Conservation (phyloP, 768 basidiomycete genomes). For the Polyporus arcularius region DNA sequence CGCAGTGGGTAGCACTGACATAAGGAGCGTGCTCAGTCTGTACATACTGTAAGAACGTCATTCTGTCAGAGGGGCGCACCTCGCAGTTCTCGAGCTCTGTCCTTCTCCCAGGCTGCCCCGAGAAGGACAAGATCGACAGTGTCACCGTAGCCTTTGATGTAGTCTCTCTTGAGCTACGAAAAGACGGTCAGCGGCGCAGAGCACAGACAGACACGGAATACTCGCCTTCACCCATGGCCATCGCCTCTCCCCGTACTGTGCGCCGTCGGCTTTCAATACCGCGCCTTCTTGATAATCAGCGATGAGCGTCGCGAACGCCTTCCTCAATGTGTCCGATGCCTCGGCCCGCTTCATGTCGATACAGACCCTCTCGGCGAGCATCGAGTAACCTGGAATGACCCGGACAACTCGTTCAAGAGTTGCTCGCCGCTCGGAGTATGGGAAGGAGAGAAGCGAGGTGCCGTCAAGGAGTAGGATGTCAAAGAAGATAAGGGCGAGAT, state of each 20-base stretch:
- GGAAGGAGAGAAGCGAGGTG: constrained; percentile 50
- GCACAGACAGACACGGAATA: neutral
- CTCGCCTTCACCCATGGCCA: constrained; percentile 81
- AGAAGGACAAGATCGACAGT: constrained; percentile 76
- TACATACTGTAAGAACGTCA: too few relatives aligned
- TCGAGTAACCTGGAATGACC: constrained; percentile 57
- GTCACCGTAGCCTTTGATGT: constrained; percentile 84
- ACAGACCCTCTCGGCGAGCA: constrained; percentile 59
- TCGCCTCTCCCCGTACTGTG: constrained; percentile 62
- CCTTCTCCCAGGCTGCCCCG: constrained; percentile 79
- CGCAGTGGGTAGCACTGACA: constrained; percentile 59
- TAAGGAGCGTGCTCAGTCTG: constrained; percentile 26
- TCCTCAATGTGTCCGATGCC: constrained; percentile 33
- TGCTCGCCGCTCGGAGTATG: constrained; percentile 62
- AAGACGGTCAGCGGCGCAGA: neutral
- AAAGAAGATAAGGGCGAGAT: constrained; percentile 85
- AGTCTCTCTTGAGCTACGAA: constrained; percentile 73
- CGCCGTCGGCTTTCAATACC: constrained; percentile 74
- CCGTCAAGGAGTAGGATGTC: constrained; percentile 76
- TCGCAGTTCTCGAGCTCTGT: constrained; percentile 72
- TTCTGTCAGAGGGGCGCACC: constrained; percentile 43
- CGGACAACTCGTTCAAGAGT: constrained; percentile 60
- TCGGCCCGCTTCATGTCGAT: constrained; percentile 31
- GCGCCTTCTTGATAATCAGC: constrained; percentile 65
- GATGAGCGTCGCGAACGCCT: constrained; percentile 52